Base-by-base conservation (phyloP, 345 rosid species). In the Sonneratia caseolaris region DNA sequence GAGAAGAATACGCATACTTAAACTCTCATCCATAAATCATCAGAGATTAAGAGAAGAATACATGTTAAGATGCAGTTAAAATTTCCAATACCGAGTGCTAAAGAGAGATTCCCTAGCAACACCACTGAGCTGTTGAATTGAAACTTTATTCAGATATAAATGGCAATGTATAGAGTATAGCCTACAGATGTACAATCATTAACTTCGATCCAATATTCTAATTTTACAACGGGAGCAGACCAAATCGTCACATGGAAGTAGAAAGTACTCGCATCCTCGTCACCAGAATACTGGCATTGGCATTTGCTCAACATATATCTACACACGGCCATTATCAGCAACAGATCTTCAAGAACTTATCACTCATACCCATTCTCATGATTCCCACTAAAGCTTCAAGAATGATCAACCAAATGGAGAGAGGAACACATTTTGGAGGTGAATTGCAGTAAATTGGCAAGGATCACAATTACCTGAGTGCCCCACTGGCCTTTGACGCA, bases 401-500 rank as follows among this genome's bases (percentile, higher is more conserved):
- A 21, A n/a, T 2, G 9, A 5, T 5, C 64, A 57, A 7, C 3
- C 10, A 65, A 36, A 14, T 7, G 42, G 8, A 40, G 45, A 66
- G 22, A 37, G 15, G 4, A 37, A 37, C 19, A n/a, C 19, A 15
- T 37, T 66, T 3, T 27, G 32, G 32, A 27, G 32, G 32, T 27
- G 66, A 61, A n/a, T 13, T 36, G 43, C 43, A 40, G 43, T 47
- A 47, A 47, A 4, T 61, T 55, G 21, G 22, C n/a, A 59, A 37
- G 67, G 15, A 3, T 43, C 72, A 48, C 55, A 21, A 47, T 36
- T 71, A 91, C 98, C 97, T 95, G 99, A 74, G 96, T 84, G 67
- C 96, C 99, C 97, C 99, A 92, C 76, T 92, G 97, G 79, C 97
- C 97, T 80, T 86, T 87, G 68, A 90, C 79, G 79, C 99, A 90